Base-by-base conservation (phyloP, 345 rosid genomes). In the Eucalyptus polybractea region DNA sequence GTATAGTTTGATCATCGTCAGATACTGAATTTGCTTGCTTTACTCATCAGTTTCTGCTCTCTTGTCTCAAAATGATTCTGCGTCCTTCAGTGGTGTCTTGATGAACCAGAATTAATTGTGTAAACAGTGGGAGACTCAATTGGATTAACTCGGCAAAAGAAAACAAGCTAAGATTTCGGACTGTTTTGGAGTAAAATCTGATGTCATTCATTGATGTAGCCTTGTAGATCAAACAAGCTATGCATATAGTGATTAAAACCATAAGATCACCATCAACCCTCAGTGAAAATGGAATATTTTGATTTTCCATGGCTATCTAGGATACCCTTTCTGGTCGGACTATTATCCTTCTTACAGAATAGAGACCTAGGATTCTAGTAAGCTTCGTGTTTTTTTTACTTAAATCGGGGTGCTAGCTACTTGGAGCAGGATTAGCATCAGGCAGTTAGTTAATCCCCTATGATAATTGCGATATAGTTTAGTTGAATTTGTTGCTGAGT, bases 131-230 rank as follows among this genome's bases (percentile, higher is more conserved):
- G 80, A 67, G 22, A 31, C 6, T 58, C n/a, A 10, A 65, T 4
- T 65, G 37, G 33, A 65, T 65, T n/a, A 14, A 65, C 17, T 7
- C 4, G 3, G 37, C 72, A 25, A n/a, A 14, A 65, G 19, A 65
- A 13, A n/a, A 67, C 24, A 31, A 67, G 97, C 96, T 90, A 98
- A 97, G 95, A 94, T 95, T 92, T 98, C 98, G 31, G 99, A 99
- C 81, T 97, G 97, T 89, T 95, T 4, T 31, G 40, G 40, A 67
- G 6, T 8, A 4, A 15, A 67, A 14, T n/a, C 40, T n/a, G 2
- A 67, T 67, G 40, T 3, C 40, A 8, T 67, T 67, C 40, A 31
- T 67, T 67, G 40, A 67, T 67, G 80, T 31, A 67, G 11, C 22
- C 80, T n/a, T 67, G 6, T 67, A 67, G 80, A 67, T 67, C 3